Conservation (phyloP, 495 filamentous ascomycete genomes). For the Aspergillus taichungensis region DNA sequence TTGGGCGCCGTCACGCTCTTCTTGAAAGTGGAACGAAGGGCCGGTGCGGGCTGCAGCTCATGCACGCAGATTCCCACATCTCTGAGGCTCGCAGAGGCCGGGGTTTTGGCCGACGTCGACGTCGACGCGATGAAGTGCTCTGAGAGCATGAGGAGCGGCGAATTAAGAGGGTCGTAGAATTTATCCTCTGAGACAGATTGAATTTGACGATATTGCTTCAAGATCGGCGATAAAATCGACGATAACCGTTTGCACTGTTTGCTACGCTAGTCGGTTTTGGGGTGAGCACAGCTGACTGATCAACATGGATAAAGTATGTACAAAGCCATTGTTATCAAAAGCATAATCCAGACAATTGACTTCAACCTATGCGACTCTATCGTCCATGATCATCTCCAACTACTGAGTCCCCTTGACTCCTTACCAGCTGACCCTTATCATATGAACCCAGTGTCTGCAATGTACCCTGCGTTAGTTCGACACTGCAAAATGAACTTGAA, state of each 20-base stretch:
- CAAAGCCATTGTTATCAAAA: too few relatives aligned
- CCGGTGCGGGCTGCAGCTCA: constrained; percentile 64
- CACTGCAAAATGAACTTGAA: too few relatives aligned
- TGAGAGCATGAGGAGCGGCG: constrained; percentile 55
- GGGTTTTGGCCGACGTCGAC: constrained; percentile 51
- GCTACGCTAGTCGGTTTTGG: background rate
- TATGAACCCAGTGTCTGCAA: too few relatives aligned
- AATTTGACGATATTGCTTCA: constrained; percentile 22
- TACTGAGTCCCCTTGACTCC: constrained; percentile 9
- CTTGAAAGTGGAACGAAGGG: constrained; percentile 73
- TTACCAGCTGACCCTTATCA: constrained; percentile 1
- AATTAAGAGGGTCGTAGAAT: background rate
- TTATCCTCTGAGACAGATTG: constrained; percentile 7
- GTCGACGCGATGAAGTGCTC: constrained; percentile 76
- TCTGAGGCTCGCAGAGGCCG: constrained; percentile 56
- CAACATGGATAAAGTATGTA: background rate
- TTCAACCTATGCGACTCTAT: too few relatives aligned
- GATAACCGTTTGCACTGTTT: constrained; percentile 40
- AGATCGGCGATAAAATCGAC: constrained; percentile 10
- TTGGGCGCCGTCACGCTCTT: constrained; percentile 76
- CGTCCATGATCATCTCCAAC: background rate
- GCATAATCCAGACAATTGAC: too few relatives aligned
- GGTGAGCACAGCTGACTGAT: too few relatives aligned
- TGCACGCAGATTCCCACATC: constrained; percentile 81
- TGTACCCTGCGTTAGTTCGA: too few relatives aligned